phyloP scores from a whole-genome alignment of 1,139 yeast species.

The Zygoascus hellenicus region DNA sequence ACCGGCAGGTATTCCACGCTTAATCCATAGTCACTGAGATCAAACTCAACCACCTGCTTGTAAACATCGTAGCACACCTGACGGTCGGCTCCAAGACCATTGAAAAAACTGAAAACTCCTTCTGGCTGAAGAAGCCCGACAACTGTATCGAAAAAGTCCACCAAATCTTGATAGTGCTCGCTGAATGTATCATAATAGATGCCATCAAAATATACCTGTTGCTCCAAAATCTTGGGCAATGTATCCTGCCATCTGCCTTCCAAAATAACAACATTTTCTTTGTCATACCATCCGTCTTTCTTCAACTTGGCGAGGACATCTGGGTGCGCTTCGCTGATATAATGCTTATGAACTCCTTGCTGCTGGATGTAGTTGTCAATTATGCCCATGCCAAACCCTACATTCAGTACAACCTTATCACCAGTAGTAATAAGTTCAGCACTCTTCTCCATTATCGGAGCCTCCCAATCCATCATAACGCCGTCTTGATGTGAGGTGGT shows the following conservation, averaged over 20 bases:
- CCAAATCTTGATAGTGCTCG: conserved; percentile 81
- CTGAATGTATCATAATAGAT: conserved; percentile 92
- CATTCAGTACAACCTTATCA: conserved; percentile 57
- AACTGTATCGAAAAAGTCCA: conserved; percentile 71
- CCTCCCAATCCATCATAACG: conserved; percentile 98
- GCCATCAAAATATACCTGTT: conserved; percentile 79
- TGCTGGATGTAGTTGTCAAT: conserved; percentile 73
- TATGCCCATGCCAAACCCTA: conserved; percentile 97
- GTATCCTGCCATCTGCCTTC: conserved; percentile 92
- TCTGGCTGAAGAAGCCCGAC: conserved; percentile 79
- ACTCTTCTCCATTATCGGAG: conserved; percentile 71
- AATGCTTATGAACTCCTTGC: conserved; percentile 59
- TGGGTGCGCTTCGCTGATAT: conserved; percentile 93
- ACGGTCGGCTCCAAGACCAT: conserved; percentile 95
- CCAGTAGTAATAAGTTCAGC: conserved; percentile 38
- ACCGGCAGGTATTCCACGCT: conserved; percentile 44
- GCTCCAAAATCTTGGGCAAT: conserved; percentile 55
- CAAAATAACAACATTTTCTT: conserved; percentile 61
- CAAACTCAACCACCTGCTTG: conserved; percentile 72
- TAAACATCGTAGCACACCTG: conserved; percentile 86
- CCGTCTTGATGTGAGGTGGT: conserved; percentile 78
- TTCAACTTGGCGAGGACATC: conserved; percentile 68
- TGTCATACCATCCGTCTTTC: conserved; percentile 79
- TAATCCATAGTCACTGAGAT: conserved; percentile 74
- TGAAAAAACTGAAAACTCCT: conserved; percentile 74